A percentile compares a stretch with the other conserved stretches of the same genome.
Evolutionary conservation across 306 rosid genomes (phyloP).

Genomic region (Cucumis cinereus): DNA sequence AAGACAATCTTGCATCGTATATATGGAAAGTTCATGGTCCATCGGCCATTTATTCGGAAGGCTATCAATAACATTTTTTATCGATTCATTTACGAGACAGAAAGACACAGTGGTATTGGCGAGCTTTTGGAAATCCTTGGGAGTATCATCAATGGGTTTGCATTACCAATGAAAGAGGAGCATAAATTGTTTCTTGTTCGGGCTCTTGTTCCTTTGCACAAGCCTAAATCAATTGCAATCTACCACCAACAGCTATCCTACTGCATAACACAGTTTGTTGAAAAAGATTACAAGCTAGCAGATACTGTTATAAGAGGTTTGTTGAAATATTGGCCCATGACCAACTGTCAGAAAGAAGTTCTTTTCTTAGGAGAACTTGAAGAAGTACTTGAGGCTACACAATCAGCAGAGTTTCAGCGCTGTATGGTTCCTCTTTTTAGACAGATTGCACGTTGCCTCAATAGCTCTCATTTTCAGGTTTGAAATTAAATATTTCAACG

Average conservation of each 20-base stretch:
- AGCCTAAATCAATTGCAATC: conserved; percentile 48
- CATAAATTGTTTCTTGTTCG: conserved; percentile 90
- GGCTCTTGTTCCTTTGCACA: conserved; percentile 86
- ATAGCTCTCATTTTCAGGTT: conserved; percentile 90
- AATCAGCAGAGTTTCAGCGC: conserved; percentile 74
- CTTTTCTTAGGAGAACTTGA: conserved; percentile 94
- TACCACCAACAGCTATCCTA: conserved; percentile 93
- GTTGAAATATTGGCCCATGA: conserved; percentile 91
- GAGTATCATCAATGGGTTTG: conserved; percentile 92
- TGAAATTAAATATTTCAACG: conserved; percentile 3
- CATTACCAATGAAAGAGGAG: conserved; percentile 98
- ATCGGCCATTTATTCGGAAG: conserved; percentile 89
- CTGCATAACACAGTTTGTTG: conserved; percentile 90
- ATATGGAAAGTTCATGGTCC: conserved; percentile 97
- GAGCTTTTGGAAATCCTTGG: conserved; percentile 98
- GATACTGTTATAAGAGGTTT: conserved; percentile 84
- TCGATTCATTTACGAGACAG: conserved; percentile 82
- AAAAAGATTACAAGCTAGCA: conserved; percentile 90
- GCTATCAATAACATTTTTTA: conserved; percentile 88
- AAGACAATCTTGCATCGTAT: conserved; percentile 88
- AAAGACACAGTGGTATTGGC: conserved; percentile 72
- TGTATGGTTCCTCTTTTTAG: conserved; percentile 94
- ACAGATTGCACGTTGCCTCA: conserved; percentile 90
- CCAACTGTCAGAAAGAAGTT: conserved; percentile 91
- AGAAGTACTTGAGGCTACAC: conserved; percentile 95